Conservation (phyloP, 2,329 filamentous ascomycete genomes). For the Microdochium nivale region DNA sequence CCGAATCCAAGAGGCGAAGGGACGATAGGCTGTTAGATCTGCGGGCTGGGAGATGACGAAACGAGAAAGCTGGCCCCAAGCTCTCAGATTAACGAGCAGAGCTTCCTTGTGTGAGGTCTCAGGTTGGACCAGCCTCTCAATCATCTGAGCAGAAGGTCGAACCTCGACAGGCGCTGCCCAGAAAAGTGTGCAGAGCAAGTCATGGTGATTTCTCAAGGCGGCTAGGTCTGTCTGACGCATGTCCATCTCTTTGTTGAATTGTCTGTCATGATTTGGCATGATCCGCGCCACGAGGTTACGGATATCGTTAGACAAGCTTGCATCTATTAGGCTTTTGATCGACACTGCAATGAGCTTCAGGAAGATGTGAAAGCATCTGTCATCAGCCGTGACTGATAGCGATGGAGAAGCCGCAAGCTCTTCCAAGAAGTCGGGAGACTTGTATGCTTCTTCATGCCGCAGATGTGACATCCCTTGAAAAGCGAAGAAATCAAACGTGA, state of each 20-base stretch:
- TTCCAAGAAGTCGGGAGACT: conserved; percentile 53
- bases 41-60: conserved; percentile 44
- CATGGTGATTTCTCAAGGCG: conserved; percentile 59
- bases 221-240: conserved; percentile 53
- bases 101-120: conserved; percentile 58
- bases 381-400: conserved; percentile 41
- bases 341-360: conserved; percentile 54
- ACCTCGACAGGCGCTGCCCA: conserved; percentile 51
- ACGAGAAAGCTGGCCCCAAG: conserved; percentile 54
- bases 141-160: conserved; percentile 42
- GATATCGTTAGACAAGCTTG: conserved; percentile 46
- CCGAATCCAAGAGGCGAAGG: conserved; percentile 48
- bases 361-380: conserved; percentile 60
- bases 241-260: conserved; percentile 53
- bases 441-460: conserved; percentile 54
- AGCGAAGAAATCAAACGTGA: conserved; percentile 61
- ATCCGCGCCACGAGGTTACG: conserved; percentile 52
- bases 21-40: conserved; percentile 30
- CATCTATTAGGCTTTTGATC: conserved; percentile 40
- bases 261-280: conserved; percentile 57
- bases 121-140: conserved; percentile 51
- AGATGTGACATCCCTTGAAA: conserved; percentile 52
- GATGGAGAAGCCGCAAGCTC: conserved; percentile 37
- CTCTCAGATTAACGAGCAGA: conserved; percentile 52
- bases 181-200: conserved; percentile 57